Conservation (phyloP, 148 eudicot species). For the Heliosperma pusillum region DNA sequence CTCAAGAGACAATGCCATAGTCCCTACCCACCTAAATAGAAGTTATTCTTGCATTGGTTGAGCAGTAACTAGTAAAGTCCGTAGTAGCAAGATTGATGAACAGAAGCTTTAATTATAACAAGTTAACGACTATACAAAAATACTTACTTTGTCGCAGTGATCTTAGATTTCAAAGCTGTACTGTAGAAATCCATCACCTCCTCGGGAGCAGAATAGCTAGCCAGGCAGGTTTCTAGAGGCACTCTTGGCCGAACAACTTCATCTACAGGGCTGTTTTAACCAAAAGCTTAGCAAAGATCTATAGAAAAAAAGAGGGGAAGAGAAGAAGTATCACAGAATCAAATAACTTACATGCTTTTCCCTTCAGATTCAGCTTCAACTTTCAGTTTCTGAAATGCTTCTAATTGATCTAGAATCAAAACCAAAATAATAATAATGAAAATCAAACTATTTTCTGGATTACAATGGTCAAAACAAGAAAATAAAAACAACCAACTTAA, state of each 20-base stretch:
- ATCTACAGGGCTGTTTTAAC: slow-evolving; percentile 47
- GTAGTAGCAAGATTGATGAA: neutral
- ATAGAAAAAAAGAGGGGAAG: neutral
- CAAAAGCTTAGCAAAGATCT: slow-evolving; percentile 14
- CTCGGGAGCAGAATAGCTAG: slow-evolving; percentile 75
- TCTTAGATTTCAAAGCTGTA: slow-evolving; percentile 70
- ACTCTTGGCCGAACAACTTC: slow-evolving; percentile 96
- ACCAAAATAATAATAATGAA: slow-evolving; percentile 17
- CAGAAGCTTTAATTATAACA: slow-evolving; percentile 1
- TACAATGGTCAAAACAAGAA: neutral
- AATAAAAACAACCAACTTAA: neutral
- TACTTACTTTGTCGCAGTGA: slow-evolving; percentile 85
- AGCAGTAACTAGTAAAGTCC: neutral
- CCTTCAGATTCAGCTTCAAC: slow-evolving; percentile 53
- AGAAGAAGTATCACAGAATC: slow-evolving; percentile 14
- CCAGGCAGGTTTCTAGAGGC: slow-evolving; percentile 70
- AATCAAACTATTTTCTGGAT: neutral
- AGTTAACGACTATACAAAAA: slow-evolving; percentile 5
- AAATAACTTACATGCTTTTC: slow-evolving; percentile 60
- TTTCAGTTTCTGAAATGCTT: slow-evolving; percentile 57
- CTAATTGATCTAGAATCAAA: slow-evolving; percentile 62
- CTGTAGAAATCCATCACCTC: slow-evolving; percentile 93
- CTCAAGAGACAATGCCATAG: neutral
- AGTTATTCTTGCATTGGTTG: neutral
- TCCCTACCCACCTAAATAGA: neutral